Conservation (phyloP, 371 early-diverging fungal species). For the Syncephalastrum contaminatum region DNA sequence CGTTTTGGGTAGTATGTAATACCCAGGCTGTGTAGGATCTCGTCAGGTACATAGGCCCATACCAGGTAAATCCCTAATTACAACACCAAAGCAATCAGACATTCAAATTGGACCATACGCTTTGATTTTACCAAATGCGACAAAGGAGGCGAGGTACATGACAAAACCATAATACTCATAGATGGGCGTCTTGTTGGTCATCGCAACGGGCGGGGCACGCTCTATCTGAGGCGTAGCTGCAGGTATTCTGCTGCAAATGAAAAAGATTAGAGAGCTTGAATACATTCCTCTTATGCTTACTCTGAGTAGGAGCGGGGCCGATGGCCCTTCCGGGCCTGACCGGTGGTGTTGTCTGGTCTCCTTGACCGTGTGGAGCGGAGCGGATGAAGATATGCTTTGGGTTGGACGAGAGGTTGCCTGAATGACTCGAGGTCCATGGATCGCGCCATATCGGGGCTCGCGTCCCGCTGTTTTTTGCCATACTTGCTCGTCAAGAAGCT, state of each 20-base stretch:
- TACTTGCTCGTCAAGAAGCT: slow-evolving; percentile 38
- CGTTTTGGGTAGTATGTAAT: slow-evolving; percentile 79
- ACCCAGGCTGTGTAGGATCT: slow-evolving; percentile 65
- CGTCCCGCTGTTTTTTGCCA: slow-evolving; percentile 12
- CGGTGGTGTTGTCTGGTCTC: background rate
- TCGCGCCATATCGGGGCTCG: too few relatives aligned
- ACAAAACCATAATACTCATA: slow-evolving; percentile 88
- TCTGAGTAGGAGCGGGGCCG: slow-evolving; percentile 50
- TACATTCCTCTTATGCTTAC: too few relatives aligned
- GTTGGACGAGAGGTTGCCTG: too few relatives aligned
- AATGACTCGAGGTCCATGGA: slow-evolving; percentile 1
- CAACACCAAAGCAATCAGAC: background rate
- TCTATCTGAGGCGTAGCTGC: slow-evolving; percentile 31
- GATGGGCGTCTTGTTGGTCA: slow-evolving; percentile 67
- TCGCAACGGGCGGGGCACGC: slow-evolving; percentile 48
- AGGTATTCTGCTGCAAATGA: slow-evolving; percentile 23
- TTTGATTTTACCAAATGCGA: slow-evolving; percentile 52
- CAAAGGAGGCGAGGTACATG: slow-evolving; percentile 78
- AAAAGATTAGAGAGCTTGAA: background rate
- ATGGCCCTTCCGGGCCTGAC: slow-evolving; percentile 24
- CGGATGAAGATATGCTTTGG: too few relatives aligned
- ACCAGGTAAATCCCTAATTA: slow-evolving; percentile 59
- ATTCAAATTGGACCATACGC: background rate
- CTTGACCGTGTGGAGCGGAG: background rate
- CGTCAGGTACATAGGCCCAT: slow-evolving; percentile 85